Conservation (phyloP, 805 yeast genomes). For the Ogataea dorogensis region DNA sequence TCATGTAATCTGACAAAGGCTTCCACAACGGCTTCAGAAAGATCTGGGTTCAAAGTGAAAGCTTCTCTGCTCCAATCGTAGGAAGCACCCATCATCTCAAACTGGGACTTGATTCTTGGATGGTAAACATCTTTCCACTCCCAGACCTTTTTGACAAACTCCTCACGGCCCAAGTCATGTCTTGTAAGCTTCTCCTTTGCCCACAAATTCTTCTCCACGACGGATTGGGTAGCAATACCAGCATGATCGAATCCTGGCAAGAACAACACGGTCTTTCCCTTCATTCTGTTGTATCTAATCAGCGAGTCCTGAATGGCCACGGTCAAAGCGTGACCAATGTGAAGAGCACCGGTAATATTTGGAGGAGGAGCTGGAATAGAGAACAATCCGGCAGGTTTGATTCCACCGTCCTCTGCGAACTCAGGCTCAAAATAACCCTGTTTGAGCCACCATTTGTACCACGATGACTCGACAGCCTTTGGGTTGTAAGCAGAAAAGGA, state of each 20-base stretch:
- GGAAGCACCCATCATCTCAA: slow-evolving; percentile 88
- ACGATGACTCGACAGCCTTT: slow-evolving; percentile 87
- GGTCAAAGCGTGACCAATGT: slow-evolving; percentile 97
- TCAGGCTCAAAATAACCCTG: slow-evolving; percentile 88
- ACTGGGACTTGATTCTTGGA: slow-evolving; percentile 76
- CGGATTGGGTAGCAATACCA: slow-evolving; percentile 98
- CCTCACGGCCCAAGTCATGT: slow-evolving; percentile 94
- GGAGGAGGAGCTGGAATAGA: slow-evolving; percentile 99
- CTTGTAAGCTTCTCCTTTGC: slow-evolving; percentile 83
- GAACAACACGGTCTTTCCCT: slow-evolving; percentile 89
- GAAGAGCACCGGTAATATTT: slow-evolving; percentile 97
- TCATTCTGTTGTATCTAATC: slow-evolving; percentile 94
- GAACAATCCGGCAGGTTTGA: slow-evolving; percentile 81
- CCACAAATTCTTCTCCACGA: slow-evolving; percentile 95
- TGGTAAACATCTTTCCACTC: slow-evolving; percentile 98
- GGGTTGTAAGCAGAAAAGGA: slow-evolving; percentile 94
- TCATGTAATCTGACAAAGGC: slow-evolving; percentile 90
- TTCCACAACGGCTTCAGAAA: slow-evolving; percentile 79
- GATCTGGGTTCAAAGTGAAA: slow-evolving; percentile 81
- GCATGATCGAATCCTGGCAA: slow-evolving; percentile 99
- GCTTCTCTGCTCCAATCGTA: slow-evolving; percentile 96
- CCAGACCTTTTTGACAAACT: slow-evolving; percentile 87
- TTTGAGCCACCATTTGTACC: slow-evolving; percentile 97
- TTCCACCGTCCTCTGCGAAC: slow-evolving; percentile 67
- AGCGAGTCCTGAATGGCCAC: slow-evolving; percentile 92